These are phyloP conservation scores for Cicer bijugum DNA, from an alignment of 306 rosid genomes.

Conservation along the genomic window DNA sequence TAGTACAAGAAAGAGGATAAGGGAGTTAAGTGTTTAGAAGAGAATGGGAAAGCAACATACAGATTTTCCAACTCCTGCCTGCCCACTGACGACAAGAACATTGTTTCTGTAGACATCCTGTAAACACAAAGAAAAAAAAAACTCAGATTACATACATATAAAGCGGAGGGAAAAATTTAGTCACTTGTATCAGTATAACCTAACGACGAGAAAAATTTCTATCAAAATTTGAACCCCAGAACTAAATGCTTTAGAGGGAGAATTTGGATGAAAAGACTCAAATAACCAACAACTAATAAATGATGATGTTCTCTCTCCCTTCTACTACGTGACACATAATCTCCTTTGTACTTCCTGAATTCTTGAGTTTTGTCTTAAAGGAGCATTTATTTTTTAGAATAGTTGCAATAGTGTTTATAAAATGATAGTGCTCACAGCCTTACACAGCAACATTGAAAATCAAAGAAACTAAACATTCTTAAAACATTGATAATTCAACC, in stretches of 20 bases:
- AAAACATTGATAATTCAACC: conserved; percentile 5
- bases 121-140: conserved; percentile 33
- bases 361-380: not conserved
- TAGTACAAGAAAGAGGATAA: conserved; percentile 25
- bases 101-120: conserved; percentile 61
- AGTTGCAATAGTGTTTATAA: not conserved
- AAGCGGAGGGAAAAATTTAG: conserved; percentile 28
- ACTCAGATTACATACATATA: not conserved
- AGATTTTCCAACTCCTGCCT: conserved; percentile 93
- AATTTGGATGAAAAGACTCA: conserved; percentile 15
- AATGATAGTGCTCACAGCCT: conserved; percentile 27
- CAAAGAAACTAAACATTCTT: conserved; percentile 24
- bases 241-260: conserved; percentile 21
- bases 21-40: conserved; percentile 35
- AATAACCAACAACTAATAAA: conserved; percentile 31
- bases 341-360: conserved; percentile 7
- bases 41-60: conserved; percentile 57
- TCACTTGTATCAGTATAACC: conserved; percentile 28
- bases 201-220: not conserved
- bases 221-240: conserved; percentile 7
- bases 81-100: conserved; percentile 81
- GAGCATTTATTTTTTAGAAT: not conserved
- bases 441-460: not conserved
- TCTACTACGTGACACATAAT: not conserved
- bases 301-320: conserved; percentile 18